phyloP scores from a whole-genome alignment of 176 grass and related monocot species.

The Oryza nivara region DNA sequence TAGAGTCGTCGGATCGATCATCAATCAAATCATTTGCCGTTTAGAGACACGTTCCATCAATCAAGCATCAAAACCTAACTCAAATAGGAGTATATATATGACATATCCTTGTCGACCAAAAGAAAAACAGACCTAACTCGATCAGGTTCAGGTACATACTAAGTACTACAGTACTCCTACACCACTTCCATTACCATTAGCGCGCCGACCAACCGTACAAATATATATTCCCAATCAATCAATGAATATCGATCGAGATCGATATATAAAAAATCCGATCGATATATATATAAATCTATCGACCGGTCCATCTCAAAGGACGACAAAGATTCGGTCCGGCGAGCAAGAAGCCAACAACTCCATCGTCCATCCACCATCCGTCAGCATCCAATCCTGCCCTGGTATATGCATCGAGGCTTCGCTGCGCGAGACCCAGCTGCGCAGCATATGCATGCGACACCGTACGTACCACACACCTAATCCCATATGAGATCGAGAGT shows the following conservation, averaged over 20 bases:
- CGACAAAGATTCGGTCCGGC: slow-evolving; percentile 8
- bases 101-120: not conserved
- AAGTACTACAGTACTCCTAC: not conserved
- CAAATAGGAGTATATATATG: not conserved
- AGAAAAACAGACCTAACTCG: not conserved
- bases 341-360: slow-evolving; percentile 2
- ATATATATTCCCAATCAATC: not conserved
- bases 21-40: not conserved
- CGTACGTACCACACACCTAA: no score
- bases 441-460: no score
- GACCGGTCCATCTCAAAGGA: not conserved
- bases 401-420: no score
- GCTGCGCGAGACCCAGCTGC: no score
- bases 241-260: no score
- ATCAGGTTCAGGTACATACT: not conserved
- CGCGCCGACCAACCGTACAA: not conserved
- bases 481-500: no score
- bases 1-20: not conserved
- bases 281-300: not conserved
- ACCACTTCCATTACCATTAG: not conserved
- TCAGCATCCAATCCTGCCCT: not conserved
- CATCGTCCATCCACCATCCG: not conserved
- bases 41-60: not conserved
- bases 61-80: not conserved
- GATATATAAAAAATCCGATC: not conserved